Percentiles rank a stretch among this genome's conserved stretches.
These are phyloP conservation scores for Plenodomus lindquistii DNA, from an alignment of 2,329 filamentous ascomycete genomes.

Conservation along the genomic window DNA sequence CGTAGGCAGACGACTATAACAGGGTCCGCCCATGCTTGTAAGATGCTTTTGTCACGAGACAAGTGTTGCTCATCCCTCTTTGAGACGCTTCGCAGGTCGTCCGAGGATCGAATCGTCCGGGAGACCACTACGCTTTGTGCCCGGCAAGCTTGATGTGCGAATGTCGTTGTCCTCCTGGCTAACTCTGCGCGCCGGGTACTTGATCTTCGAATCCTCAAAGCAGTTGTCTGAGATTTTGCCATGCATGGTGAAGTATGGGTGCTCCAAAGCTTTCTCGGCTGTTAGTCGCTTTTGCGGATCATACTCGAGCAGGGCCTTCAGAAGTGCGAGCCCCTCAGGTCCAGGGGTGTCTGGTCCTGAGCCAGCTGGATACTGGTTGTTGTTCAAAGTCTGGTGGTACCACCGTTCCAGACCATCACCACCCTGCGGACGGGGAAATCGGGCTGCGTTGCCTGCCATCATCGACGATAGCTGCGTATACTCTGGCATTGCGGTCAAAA, in stretches of 20 bases:
- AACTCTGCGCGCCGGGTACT: constrained; percentile 88
- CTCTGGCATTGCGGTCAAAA: constrained; percentile 84
- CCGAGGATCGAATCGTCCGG: constrained; percentile 76
- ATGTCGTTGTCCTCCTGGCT: constrained; percentile 97
- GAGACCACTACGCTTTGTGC: constrained; percentile 85
- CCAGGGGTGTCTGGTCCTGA: constrained; percentile 46
- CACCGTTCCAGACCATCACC: constrained; percentile 67
- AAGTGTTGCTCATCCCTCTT: constrained; percentile 44
- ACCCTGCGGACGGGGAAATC: constrained; percentile 54
- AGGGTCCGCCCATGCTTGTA: neutral
- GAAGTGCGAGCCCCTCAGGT: constrained; percentile 77
- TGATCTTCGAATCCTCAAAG: constrained; percentile 84
- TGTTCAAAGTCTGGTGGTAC: constrained; percentile 55
- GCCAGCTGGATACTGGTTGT: constrained; percentile 50
- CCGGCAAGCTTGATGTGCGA: constrained; percentile 82
- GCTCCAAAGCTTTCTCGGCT: constrained; percentile 83
- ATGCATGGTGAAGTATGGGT: constrained; percentile 76
- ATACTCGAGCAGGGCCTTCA: constrained; percentile 85
- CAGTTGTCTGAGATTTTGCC: constrained; percentile 75
- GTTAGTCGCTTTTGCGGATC: constrained; percentile 88
- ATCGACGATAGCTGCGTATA: constrained; percentile 69
- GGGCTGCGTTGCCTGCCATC: constrained; percentile 47
- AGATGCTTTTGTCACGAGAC: neutral
- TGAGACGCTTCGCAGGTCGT: constrained; percentile 58
- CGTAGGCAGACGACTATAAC: constrained; percentile 3